These are phyloP conservation scores for Oryza officinalis DNA, from an alignment of 176 grass and related monocot genomes.

Conservation along the genomic window DNA sequence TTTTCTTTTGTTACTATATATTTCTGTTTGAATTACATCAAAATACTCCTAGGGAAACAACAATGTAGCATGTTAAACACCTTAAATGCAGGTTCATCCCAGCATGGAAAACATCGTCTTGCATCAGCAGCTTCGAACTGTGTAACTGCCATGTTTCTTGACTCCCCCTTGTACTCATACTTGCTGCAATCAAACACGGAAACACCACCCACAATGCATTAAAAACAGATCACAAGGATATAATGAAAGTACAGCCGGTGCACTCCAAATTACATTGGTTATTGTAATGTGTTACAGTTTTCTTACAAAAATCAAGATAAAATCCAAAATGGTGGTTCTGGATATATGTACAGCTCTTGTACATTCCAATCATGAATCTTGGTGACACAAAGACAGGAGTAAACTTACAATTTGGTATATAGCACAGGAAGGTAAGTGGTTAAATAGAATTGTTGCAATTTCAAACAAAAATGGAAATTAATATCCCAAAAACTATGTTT, in stretches of 20 bases:
- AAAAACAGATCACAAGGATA: neutral
- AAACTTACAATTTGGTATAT: neutral
- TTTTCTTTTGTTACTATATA: neutral
- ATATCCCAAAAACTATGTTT: constrained; percentile 9
- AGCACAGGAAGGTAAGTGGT: neutral
- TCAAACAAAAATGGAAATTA: neutral
- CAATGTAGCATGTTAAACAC: constrained; percentile 1
- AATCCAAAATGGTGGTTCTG: neutral
- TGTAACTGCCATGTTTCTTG: constrained; percentile 74
- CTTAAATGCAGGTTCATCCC: constrained; percentile 93
- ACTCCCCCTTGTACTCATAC: constrained; percentile 58
- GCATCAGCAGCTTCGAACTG: constrained; percentile 90
- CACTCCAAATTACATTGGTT: neutral
- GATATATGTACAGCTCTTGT: neutral
- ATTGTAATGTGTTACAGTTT: neutral
- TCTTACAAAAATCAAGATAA: neutral
- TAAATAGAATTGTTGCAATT: neutral
- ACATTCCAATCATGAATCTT: neutral
- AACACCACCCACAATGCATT: neutral
- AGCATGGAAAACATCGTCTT: constrained; percentile 84
- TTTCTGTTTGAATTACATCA: neutral
- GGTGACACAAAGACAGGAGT: neutral
- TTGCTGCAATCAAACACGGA: constrained; percentile 43
- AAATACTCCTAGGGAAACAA: constrained; percentile 10
- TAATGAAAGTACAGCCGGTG: neutral